A percentile compares a stretch with the other conserved stretches of the same genome.
These are phyloP conservation scores for Saksenaea oblongispora DNA, from an alignment of 371 early-diverging fungal species.

Conservation along the genomic window DNA sequence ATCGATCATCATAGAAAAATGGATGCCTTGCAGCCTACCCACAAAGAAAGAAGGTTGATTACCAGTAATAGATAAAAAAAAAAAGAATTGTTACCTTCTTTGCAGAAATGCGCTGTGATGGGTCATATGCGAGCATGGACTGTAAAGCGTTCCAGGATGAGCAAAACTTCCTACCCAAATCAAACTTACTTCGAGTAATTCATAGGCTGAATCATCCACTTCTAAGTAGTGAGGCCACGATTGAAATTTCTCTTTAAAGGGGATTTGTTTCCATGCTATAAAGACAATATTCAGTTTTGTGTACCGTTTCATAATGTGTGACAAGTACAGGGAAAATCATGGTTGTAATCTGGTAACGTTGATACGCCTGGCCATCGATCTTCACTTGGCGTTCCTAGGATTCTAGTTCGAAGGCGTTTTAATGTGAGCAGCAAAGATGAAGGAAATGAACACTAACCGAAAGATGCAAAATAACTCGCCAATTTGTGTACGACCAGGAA, in stretches of 20 bases:
- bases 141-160: not conserved
- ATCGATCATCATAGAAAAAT: not conserved
- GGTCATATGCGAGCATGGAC: not conserved
- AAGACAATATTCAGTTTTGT: not conserved
- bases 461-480: conserved; percentile 96
- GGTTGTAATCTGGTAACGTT: conserved; percentile 81
- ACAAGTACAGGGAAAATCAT: conserved; percentile 47
- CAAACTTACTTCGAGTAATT: not conserved
- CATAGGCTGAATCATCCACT: not conserved
- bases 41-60: not conserved
- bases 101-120: not conserved
- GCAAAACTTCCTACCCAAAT: not conserved
- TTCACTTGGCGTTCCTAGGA: conserved; percentile 92
- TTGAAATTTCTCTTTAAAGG: not conserved
- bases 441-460: conserved; percentile 25
- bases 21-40: not conserved
- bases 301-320: not conserved
- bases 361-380: conserved; percentile 85
- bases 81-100: not conserved
- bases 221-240: not conserved
- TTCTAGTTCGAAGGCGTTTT: not conserved
- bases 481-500: conserved; percentile 96
- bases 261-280: not conserved
- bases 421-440: not conserved
- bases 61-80: not conserved